Percentiles rank a stretch among this genome's conserved stretches.
Evolutionary conservation across 495 filamentous ascomycete species (phyloP).

Genomic region (Collariella sp.): DNA sequence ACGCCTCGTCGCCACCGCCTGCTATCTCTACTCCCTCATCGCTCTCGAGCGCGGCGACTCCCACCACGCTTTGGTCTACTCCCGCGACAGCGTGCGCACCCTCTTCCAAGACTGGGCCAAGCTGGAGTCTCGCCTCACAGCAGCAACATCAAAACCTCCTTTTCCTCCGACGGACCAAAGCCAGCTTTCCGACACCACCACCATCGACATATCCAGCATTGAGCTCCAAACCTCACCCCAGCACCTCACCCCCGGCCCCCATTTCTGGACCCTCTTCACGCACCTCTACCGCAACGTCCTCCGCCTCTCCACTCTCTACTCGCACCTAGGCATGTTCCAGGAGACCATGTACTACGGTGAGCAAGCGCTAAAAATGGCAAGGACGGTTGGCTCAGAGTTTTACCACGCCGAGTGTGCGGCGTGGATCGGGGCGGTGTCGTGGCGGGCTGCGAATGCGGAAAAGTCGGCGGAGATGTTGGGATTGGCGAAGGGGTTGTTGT

Average conservation of each 20-base stretch:
- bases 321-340: constrained; percentile 74
- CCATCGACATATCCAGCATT: constrained; percentile 13
- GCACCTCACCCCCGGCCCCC: constrained; percentile 41
- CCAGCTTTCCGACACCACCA: constrained; percentile 24
- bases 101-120: constrained; percentile 64
- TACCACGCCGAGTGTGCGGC: constrained; percentile 47
- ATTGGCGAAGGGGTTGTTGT: constrained; percentile 37
- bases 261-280: constrained; percentile 73
- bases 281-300: constrained; percentile 59
- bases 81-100: constrained; percentile 56
- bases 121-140: constrained; percentile 40
- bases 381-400: constrained; percentile 53
- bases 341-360: constrained; percentile 88
- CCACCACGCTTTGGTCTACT: constrained; percentile 56
- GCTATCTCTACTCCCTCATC: constrained; percentile 53
- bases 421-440: constrained; percentile 55
- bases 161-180: constrained; percentile 30
- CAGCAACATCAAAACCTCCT: constrained; percentile 22
- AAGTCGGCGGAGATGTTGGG: constrained; percentile 55
- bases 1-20: constrained; percentile 43
- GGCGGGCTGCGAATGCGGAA: constrained; percentile 50
- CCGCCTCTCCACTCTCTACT: constrained; percentile 66
- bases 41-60: constrained; percentile 55
- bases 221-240: constrained; percentile 13
- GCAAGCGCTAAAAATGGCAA: constrained; percentile 71